Conservation (phyloP, 1,139 yeast genomes). For the Diutina ranongensis region DNA sequence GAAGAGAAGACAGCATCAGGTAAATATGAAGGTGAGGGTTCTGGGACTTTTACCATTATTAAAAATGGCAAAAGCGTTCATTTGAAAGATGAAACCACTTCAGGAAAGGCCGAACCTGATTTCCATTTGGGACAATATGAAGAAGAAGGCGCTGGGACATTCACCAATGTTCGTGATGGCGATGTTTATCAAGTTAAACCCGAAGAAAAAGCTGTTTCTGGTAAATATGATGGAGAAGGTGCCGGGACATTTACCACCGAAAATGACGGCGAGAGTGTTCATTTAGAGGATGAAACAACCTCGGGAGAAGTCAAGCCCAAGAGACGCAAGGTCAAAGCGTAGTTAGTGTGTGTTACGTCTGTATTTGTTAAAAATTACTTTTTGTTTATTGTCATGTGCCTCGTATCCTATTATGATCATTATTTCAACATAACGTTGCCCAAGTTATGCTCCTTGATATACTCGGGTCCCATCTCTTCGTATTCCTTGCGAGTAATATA, state of each 20-base stretch:
- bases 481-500: constrained; percentile 63
- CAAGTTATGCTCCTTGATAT: constrained; percentile 74
- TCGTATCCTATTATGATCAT: too few relatives aligned
- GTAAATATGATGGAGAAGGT: background rate
- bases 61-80: background rate
- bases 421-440: constrained; percentile 41
- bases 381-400: too few relatives aligned
- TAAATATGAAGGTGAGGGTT: background rate
- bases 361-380: too few relatives aligned
- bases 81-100: background rate
- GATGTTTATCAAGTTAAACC: background rate
- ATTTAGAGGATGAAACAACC: background rate
- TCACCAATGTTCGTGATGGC: background rate
- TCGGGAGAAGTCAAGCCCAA: background rate
- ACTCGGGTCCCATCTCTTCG: constrained; percentile 82
- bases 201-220: background rate
- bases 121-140: background rate
- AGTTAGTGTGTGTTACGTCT: too few relatives aligned
- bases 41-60: background rate
- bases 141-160: background rate
- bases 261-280: background rate
- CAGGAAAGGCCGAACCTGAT: background rate
- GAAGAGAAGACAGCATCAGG: background rate
- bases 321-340: background rate
- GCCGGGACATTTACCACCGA: background rate